Base-by-base conservation (phyloP, 371 early-diverging fungal genomes). In the Mycotypha africana region DNA sequence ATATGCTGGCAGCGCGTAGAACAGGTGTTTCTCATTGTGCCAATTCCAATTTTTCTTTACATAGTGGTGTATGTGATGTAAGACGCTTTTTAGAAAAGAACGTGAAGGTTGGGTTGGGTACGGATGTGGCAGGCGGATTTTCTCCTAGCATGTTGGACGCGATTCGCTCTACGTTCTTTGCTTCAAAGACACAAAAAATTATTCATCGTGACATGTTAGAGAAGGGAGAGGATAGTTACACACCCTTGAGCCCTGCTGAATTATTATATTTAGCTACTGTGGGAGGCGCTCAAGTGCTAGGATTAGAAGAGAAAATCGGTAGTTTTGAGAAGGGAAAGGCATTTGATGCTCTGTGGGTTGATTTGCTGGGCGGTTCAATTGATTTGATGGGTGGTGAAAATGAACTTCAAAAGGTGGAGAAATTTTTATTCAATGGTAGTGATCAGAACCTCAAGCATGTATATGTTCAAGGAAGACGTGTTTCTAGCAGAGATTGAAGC, bases 111-210 rank as follows among this genome's bases (percentile, higher is more conserved):
- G 91, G 93, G 5, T 66, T 96, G 41, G 97, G 97, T 23, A 94
- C 92, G 6, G 97, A 96, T 68, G 88, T 92, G 4, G 82, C 92
- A 25, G 95, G 92, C 36, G 95, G 97, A 3, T 90, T 80, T 56
- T 67, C 84, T 0, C 84, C 89, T 16, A 85, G 85, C 16, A 84
- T 96, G 45, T 56, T 94, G 34, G 92, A 93, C 49, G 87, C 92
- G 6, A 78, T 94, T 51, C 84, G 93, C 10, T 70, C 81, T 25
- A 81, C 91, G 0, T 72, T 91, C 16, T 78, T 81, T 17, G 88
- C 89, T n/a, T 84, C 84, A 55, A 81, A 82, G 39, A 59, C 64
- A 2, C 35, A 34, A 15, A 56, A 64, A 19, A 62, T 74, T 15
- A 44, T 65, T 19, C 63, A 65, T 19, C 64, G 66, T 12, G 70